A percentile compares a stretch with the other conserved stretches of the same genome.
Evolutionary conservation across 129 eudicot genomes (phyloP).

Genomic region (Escallonia rubra): DNA sequence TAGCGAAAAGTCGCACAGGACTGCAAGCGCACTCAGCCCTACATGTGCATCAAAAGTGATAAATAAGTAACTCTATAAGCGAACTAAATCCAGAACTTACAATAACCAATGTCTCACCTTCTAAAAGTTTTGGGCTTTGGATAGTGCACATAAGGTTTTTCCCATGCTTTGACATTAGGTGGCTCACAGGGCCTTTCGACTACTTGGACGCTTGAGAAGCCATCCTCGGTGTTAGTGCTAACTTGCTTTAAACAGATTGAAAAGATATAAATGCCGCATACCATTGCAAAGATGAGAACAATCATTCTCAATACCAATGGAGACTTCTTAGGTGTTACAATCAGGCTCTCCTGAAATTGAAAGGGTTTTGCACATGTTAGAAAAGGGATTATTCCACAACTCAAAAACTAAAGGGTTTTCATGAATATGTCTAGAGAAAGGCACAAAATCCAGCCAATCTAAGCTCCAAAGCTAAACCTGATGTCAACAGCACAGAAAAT

Average conservation of each 20-base stretch:
- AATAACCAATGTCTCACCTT: constrained; percentile 39
- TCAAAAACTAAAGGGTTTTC: not conserved
- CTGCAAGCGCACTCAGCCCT: constrained; percentile 88
- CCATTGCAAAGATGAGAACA: constrained; percentile 57
- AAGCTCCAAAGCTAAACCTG: not conserved
- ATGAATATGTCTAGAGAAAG: not conserved
- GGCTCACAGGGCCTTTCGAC: constrained; percentile 44
- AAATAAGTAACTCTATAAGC: constrained; percentile 11
- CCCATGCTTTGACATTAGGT: constrained; percentile 50
- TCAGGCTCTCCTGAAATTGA: constrained; percentile 55
- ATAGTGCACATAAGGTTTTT: constrained; percentile 63
- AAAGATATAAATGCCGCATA: constrained; percentile 67
- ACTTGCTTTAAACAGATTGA: constrained; percentile 64
- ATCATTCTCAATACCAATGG: constrained; percentile 57
- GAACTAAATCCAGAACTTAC: not conserved
- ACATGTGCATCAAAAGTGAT: constrained; percentile 15
- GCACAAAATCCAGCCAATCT: too few species aligned
- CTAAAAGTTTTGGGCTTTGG: constrained; percentile 74
- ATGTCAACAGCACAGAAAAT: not conserved
- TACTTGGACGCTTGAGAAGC: constrained; percentile 32
- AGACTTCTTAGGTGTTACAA: constrained; percentile 43
- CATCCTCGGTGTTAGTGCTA: constrained; percentile 27
- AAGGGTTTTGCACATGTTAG: constrained; percentile 13
- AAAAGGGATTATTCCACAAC: not conserved
- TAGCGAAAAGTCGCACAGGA: constrained; percentile 84